These are phyloP conservation scores for Pachysandra terminalis DNA, from an alignment of 164 flowering plant species.

Conservation along the genomic window DNA sequence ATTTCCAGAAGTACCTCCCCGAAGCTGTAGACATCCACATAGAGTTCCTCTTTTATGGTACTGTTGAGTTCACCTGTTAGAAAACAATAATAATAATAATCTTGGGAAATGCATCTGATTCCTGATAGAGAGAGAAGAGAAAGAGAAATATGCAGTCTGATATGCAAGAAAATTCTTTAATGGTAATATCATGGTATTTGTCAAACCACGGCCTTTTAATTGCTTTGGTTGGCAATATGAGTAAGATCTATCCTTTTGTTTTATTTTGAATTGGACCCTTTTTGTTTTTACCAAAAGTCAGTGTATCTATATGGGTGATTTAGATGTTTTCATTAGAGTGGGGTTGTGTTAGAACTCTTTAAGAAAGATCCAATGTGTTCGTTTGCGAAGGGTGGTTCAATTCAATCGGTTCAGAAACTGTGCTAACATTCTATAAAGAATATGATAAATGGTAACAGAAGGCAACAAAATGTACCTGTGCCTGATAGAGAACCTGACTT, in stretches of 20 bases:
- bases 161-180: neutral
- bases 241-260: neutral
- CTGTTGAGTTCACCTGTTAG: conserved; percentile 39
- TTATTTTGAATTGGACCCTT: neutral
- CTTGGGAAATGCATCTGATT: neutral
- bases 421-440: neutral
- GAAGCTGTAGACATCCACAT: conserved; percentile 60
- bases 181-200: neutral
- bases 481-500: conserved; percentile 13
- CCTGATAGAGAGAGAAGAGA: neutral
- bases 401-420: neutral
- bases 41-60: conserved; percentile 45
- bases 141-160: too few species aligned
- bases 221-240: neutral
- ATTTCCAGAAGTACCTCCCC: conserved; percentile 77
- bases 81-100: neutral
- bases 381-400: neutral
- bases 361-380: neutral
- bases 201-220: neutral
- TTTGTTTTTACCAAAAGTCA: neutral
- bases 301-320: neutral
- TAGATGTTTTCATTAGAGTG: neutral
- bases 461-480: conserved; percentile 38
- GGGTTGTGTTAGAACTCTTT: neutral
- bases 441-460: conserved; percentile 7